phyloP scores from a whole-genome alignment of 164 flowering plant species.

The Platanus orientalis region DNA sequence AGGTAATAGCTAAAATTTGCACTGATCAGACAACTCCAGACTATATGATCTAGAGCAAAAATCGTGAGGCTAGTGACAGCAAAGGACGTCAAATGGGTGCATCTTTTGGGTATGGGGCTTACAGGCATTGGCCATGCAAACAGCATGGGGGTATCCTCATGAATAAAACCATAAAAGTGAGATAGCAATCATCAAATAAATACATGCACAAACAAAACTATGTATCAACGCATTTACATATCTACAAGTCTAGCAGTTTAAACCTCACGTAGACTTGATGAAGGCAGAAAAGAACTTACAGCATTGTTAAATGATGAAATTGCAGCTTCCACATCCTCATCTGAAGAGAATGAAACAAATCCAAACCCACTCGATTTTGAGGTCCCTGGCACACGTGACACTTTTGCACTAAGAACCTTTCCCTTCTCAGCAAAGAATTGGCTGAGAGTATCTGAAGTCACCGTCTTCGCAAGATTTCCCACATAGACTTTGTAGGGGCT shows the following conservation, averaged over 20 bases:
- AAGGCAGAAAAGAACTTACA: slow-evolving; percentile 40
- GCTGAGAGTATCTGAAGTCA: slow-evolving; percentile 64
- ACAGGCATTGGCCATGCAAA: too few relatives aligned
- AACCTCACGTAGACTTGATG: not conserved
- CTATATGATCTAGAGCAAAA: too few relatives aligned
- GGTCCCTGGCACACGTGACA: slow-evolving; percentile 78
- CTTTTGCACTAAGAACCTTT: slow-evolving; percentile 78
- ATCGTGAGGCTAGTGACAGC: too few relatives aligned
- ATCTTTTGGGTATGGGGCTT: too few relatives aligned
- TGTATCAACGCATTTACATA: not conserved
- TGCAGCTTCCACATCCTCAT: slow-evolving; percentile 85
- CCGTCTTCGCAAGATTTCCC: slow-evolving; percentile 93
- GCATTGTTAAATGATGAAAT: slow-evolving; percentile 67
- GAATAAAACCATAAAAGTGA: too few relatives aligned
- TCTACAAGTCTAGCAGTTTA: not conserved
- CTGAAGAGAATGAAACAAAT: slow-evolving; percentile 85
- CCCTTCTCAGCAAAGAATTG: slow-evolving; percentile 77
- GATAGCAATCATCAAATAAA: too few relatives aligned
- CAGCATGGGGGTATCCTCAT: too few relatives aligned
- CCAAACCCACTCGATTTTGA: slow-evolving; percentile 88
- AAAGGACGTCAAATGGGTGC: too few relatives aligned
- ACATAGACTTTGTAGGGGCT: slow-evolving; percentile 91
- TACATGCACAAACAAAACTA: not conserved
- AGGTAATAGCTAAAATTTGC: too few relatives aligned
- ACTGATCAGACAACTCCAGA: too few relatives aligned